A percentile compares a stretch with the other conserved stretches of the same genome.
These are phyloP conservation scores for Zalerion maritima DNA, from an alignment of 495 filamentous ascomycete genomes.

Conservation along the genomic window DNA sequence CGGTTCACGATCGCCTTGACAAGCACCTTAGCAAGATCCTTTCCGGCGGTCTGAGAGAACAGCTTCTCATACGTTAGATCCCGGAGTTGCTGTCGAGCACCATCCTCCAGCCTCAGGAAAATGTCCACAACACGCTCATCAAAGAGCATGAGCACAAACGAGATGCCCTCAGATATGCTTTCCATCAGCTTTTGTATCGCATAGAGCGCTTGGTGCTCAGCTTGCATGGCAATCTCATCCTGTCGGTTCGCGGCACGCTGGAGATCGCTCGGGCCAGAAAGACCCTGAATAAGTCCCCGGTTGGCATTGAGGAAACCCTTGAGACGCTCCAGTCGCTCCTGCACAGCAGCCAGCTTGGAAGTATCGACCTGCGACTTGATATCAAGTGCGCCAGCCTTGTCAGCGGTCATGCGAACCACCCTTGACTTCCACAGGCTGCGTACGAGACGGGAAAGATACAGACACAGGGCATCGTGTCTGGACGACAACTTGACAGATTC, in stretches of 20 bases:
- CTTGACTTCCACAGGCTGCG: conserved; percentile 68
- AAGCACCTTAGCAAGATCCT: conserved; percentile 85
- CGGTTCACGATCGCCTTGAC: conserved; percentile 97
- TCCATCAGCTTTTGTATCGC: conserved; percentile 68
- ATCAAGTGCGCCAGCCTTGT: conserved; percentile 40
- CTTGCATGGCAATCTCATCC: conserved; percentile 79
- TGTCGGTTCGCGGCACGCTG: conserved; percentile 57
- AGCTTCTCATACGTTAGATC: conserved; percentile 74
- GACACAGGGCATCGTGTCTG: conserved; percentile 69
- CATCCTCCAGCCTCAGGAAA: conserved; percentile 57
- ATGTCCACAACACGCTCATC: conserved; percentile 87
- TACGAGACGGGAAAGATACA: conserved; percentile 76
- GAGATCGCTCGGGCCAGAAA: conserved; percentile 72
- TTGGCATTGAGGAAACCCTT: conserved; percentile 71
- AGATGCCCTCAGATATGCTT: conserved; percentile 87
- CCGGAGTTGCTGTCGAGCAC: conserved; percentile 48
- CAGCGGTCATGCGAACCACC: conserved; percentile 27
- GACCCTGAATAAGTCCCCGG: conserved; percentile 77
- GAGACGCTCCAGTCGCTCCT: conserved; percentile 64
- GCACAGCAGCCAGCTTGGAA: conserved; percentile 55
- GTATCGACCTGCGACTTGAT: conserved; percentile 46
- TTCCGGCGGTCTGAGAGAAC: conserved; percentile 63
- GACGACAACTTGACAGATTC: conserved; percentile 79
- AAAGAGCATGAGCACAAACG: conserved; percentile 84
- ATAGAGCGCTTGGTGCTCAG: conserved; percentile 83